Evolutionary conservation across 2,329 filamentous ascomycete species (phyloP).

Genomic region (Rhynchosporium agropyri): DNA sequence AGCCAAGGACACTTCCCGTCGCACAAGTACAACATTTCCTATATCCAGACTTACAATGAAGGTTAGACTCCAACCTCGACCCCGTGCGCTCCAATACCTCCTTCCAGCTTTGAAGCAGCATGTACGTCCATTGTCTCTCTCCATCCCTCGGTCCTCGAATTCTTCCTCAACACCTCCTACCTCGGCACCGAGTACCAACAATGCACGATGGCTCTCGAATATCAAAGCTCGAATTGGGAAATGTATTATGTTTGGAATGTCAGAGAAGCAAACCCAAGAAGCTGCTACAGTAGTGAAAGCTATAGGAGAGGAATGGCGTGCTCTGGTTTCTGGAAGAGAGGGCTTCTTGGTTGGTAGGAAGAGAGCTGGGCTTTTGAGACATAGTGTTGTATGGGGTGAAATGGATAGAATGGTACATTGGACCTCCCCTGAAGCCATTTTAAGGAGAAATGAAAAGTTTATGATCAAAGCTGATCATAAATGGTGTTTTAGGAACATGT

Average conservation of each 20-base stretch:
- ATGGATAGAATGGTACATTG: slow-evolving; percentile 67
- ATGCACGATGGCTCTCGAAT: slow-evolving; percentile 65
- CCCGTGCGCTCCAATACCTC: background rate
- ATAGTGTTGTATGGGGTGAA: slow-evolving; percentile 80
- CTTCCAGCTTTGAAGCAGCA: background rate
- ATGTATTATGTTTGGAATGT: slow-evolving; percentile 74
- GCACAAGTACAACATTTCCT: background rate
- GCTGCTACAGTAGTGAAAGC: slow-evolving; percentile 62
- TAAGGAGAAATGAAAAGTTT: background rate
- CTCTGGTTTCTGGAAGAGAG: slow-evolving; percentile 71
- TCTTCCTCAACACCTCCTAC: slow-evolving; percentile 16
- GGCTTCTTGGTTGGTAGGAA: slow-evolving; percentile 70
- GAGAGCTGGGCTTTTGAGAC: slow-evolving; percentile 63
- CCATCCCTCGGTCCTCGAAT: slow-evolving; percentile 5
- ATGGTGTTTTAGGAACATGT: slow-evolving; percentile 64
- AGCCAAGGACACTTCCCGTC: background rate
- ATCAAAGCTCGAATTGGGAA: slow-evolving; percentile 69
- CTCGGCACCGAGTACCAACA: slow-evolving; percentile 28
- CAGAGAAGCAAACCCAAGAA: slow-evolving; percentile 56
- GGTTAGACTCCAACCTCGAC: slow-evolving; percentile 15
- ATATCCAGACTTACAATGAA: slow-evolving; percentile 23
- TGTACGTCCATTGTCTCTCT: background rate
- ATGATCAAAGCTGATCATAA: background rate
- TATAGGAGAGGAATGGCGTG: slow-evolving; percentile 69
- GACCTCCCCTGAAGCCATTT: background rate